A percentile compares a stretch with the other conserved stretches of the same genome.
These are phyloP conservation scores for Nicotiana otophora DNA, from an alignment of 257 asterid genomes.

Conservation along the genomic window DNA sequence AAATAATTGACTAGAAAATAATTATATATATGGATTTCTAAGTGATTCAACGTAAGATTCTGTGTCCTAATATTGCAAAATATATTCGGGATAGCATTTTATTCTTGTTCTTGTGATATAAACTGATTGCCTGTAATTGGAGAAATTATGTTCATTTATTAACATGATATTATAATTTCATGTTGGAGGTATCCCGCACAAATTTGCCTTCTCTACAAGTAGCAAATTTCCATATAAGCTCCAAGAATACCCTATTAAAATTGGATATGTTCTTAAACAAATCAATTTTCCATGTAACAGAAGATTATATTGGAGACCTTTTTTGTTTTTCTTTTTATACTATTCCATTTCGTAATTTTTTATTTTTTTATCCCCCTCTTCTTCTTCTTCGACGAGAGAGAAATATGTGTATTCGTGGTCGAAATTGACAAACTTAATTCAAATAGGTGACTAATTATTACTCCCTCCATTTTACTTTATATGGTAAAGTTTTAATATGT, in stretches of 20 bases:
- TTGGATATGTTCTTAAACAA: background rate
- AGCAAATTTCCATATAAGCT: background rate
- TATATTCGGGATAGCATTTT: background rate
- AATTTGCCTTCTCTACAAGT: background rate
- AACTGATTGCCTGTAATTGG: background rate
- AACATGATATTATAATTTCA: background rate
- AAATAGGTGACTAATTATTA: background rate
- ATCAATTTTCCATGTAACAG: background rate
- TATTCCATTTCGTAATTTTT: background rate
- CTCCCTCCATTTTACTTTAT: too few relatives aligned
- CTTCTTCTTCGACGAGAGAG: background rate
- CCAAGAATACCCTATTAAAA: background rate
- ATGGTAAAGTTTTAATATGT: too few relatives aligned
- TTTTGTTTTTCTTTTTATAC: background rate
- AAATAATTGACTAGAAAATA: background rate
- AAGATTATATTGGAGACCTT: background rate
- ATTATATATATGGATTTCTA: background rate
- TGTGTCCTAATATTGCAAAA: background rate
- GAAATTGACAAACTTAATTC: background rate
- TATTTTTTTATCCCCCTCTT: too few relatives aligned
- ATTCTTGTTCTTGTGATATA: background rate
- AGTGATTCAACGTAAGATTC: background rate
- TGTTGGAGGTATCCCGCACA: background rate
- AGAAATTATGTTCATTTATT: background rate
- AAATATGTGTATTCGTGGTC: background rate